Evolutionary conservation across 352 stramenopile genomes (phyloP).

Genomic region (Pythium rhizo-oryzae): DNA sequence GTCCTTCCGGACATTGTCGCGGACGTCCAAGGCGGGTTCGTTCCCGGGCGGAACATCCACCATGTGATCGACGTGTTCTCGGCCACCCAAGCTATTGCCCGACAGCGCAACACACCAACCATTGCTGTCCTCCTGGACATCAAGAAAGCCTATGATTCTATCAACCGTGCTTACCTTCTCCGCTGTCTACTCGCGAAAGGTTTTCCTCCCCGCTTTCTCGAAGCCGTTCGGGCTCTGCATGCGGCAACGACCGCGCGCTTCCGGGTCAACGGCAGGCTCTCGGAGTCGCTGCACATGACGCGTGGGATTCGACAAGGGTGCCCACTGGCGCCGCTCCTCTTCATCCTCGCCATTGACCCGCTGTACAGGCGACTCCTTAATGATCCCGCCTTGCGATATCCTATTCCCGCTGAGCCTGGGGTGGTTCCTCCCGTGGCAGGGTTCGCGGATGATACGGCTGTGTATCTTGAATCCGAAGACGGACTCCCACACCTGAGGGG

Average conservation of each 20-base stretch:
- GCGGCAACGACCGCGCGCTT: neutral
- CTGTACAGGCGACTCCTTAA: constrained; percentile 1
- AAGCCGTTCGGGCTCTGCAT: neutral
- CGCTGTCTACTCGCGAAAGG: neutral
- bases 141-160: constrained; percentile 24
- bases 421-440: neutral
- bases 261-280: constrained; percentile 14
- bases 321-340: constrained; percentile 19
- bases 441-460: constrained; percentile 21
- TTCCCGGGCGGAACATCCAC: constrained; percentile 19
- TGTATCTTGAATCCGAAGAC: constrained; percentile 1
- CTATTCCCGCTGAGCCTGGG: neutral
- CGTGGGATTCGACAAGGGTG: constrained; percentile 23
- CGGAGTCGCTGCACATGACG: neutral
- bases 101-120: neutral
- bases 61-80: constrained; percentile 17
- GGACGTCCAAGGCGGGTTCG: constrained; percentile 9
- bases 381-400: neutral
- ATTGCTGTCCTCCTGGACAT: constrained; percentile 21
- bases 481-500: neutral
- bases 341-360: constrained; percentile 23
- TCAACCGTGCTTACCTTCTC: constrained; percentile 3
- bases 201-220: neutral
- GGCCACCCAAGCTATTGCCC: neutral
- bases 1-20: neutral